phyloP scores from a whole-genome alignment of 192 early-diverging fungal species.

The Rhizophlyctis rosea region DNA sequence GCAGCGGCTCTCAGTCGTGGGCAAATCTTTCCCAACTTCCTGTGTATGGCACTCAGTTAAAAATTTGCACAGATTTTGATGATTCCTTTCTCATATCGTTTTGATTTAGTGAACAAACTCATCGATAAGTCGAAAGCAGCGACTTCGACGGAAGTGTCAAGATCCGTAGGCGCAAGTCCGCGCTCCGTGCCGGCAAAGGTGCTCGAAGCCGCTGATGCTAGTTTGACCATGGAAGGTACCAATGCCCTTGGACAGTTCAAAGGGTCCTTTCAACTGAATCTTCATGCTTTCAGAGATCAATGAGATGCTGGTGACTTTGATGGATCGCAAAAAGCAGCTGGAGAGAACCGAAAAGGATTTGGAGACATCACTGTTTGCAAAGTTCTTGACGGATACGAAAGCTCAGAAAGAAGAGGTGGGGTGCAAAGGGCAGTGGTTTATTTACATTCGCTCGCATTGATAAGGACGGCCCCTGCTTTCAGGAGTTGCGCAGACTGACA shows the following conservation, averaged over 20 bases:
- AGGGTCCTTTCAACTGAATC: too few species aligned
- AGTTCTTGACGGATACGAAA: constrained; percentile 65
- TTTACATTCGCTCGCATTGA: neutral
- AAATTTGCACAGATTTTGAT: neutral
- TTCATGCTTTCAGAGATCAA: constrained; percentile 66
- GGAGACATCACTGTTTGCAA: constrained; percentile 55
- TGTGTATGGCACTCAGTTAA: constrained; percentile 46
- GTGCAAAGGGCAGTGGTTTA: too few species aligned
- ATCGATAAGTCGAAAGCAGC: constrained; percentile 27
- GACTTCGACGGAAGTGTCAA: too few species aligned
- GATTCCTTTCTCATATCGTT: constrained; percentile 6
- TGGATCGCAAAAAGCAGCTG: constrained; percentile 60
- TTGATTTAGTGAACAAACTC: constrained; percentile 42
- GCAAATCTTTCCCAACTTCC: constrained; percentile 83
- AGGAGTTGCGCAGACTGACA: constrained; percentile 41
- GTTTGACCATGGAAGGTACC: too few species aligned
- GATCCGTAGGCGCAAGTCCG: too few species aligned
- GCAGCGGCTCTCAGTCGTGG: constrained; percentile 48
- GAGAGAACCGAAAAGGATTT: constrained; percentile 52
- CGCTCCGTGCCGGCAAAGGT: too few species aligned
- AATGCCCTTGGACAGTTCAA: too few species aligned
- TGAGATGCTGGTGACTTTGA: constrained; percentile 51
- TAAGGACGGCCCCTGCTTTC: neutral
- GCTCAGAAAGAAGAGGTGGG: constrained; percentile 50
- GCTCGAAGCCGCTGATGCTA: too few species aligned